These are phyloP conservation scores for Aspergillus latus DNA, from an alignment of 2,329 filamentous ascomycete genomes.

Conservation along the genomic window DNA sequence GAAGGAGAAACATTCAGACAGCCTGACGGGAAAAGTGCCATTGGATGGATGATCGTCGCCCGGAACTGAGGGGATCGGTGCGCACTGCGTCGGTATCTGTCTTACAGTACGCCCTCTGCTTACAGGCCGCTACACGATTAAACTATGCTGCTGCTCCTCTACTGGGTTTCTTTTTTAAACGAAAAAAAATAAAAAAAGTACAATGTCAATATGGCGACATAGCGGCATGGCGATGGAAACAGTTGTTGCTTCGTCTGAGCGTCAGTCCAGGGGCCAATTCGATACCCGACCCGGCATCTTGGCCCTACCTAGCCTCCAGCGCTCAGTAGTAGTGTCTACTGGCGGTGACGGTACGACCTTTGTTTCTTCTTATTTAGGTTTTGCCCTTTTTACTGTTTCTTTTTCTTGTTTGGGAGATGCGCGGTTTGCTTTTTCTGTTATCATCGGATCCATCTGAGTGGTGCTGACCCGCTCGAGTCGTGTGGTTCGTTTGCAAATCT, in stretches of 20 bases:
- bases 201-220: not conserved
- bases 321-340: not conserved
- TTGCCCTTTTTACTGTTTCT: slow-evolving; percentile 3
- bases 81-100: slow-evolving; percentile 8
- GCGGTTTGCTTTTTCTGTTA: slow-evolving; percentile 5
- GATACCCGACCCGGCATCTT: slow-evolving; percentile 6
- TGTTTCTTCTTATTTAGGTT: slow-evolving; percentile 5
- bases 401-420: slow-evolving; percentile 6
- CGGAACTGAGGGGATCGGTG: slow-evolving; percentile 21
- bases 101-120: slow-evolving; percentile 13
- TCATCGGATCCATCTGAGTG: slow-evolving; percentile 1
- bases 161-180: not conserved
- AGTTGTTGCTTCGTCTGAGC: slow-evolving; percentile 3
- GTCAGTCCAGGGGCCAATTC: slow-evolving; percentile 9
- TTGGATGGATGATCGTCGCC: slow-evolving; percentile 26
- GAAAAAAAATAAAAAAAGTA: not conserved
- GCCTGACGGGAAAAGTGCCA: slow-evolving; percentile 22
- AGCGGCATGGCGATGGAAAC: not conserved
- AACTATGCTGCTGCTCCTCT: not conserved
- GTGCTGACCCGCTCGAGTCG: slow-evolving; percentile 9
- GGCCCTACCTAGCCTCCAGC: not conserved
- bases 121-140: slow-evolving; percentile 12
- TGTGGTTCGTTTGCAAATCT: not conserved
- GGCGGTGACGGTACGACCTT: slow-evolving; percentile 17
- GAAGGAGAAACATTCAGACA: slow-evolving; percentile 19